These are phyloP conservation scores for Aurinia saxatilis DNA, from an alignment of 345 rosid species.

Conservation along the genomic window DNA sequence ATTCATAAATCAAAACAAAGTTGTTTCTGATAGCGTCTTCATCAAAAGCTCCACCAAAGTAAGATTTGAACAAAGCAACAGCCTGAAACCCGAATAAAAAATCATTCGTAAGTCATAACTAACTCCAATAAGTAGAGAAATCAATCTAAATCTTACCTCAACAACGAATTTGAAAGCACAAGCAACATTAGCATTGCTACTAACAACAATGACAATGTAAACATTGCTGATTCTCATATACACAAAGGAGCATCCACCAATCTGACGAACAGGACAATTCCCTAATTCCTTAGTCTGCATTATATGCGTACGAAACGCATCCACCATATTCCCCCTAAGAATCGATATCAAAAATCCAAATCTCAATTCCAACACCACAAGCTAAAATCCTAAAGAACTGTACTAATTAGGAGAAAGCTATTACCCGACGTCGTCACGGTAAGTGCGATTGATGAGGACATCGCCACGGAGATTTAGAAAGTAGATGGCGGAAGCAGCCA, in stretches of 20 bases:
- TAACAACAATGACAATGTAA: slow-evolving; percentile 93
- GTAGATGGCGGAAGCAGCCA: slow-evolving; percentile 98
- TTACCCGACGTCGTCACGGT: slow-evolving; percentile 98
- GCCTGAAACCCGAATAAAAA: slow-evolving; percentile 48
- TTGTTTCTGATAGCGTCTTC: slow-evolving; percentile 96
- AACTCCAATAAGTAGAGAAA: not conserved
- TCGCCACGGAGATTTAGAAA: slow-evolving; percentile 98
- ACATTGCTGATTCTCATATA: slow-evolving; percentile 99
- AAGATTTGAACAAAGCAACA: slow-evolving; percentile 90
- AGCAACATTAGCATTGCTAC: slow-evolving; percentile 99
- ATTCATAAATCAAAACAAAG: slow-evolving; percentile 93
- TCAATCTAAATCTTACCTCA: slow-evolving; percentile 44
- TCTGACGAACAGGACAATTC: slow-evolving; percentile 94
- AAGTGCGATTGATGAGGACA: slow-evolving; percentile 95
- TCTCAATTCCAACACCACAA: not conserved
- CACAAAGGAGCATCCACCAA: slow-evolving; percentile 95
- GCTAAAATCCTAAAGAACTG: slow-evolving; percentile 9
- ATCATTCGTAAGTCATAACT: not conserved
- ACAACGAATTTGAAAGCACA: slow-evolving; percentile 98
- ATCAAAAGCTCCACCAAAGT: slow-evolving; percentile 98
- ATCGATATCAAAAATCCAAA: not conserved
- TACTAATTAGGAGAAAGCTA: not conserved
- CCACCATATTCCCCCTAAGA: slow-evolving; percentile 95
- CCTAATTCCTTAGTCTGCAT: slow-evolving; percentile 99
- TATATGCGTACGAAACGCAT: slow-evolving; percentile 96